Conservation (phyloP, 2,329 filamentous ascomycete species). For the Celoporthe dispersa region DNA sequence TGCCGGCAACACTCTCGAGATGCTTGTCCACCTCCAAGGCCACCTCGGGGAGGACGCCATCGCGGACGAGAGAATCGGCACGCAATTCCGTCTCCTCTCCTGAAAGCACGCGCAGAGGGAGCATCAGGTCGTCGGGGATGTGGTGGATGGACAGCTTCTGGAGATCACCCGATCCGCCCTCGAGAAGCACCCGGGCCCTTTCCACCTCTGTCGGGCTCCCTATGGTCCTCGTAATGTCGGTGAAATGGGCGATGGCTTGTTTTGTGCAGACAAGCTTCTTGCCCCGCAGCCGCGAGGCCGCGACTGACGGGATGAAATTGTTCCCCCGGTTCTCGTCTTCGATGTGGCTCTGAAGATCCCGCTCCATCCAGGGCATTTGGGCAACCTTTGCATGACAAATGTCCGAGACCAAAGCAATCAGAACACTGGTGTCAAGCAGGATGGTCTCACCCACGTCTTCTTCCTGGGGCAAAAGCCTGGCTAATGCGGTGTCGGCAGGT, state of each 20-base stretch:
- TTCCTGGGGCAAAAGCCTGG: conserved; percentile 30
- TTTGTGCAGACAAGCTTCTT: conserved; percentile 67
- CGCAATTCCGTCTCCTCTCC: neutral
- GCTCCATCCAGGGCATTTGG: conserved; percentile 51
- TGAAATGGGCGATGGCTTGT: conserved; percentile 68
- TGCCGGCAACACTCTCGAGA: conserved; percentile 17
- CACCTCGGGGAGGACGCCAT: conserved; percentile 17
- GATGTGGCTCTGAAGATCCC: conserved; percentile 66
- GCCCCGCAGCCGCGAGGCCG: conserved; percentile 65
- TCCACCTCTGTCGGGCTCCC: conserved; percentile 64
- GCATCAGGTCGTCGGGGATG: conserved; percentile 20
- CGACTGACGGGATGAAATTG: conserved; percentile 53
- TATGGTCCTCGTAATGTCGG: conserved; percentile 67
- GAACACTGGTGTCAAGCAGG: conserved; percentile 70
- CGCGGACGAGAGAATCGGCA: conserved; percentile 9
- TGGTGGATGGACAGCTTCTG: conserved; percentile 23
- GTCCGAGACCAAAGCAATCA: conserved; percentile 75
- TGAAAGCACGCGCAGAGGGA: conserved; percentile 22
- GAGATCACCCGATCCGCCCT: conserved; percentile 2
- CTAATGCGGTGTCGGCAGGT: conserved; percentile 31
- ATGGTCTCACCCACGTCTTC: conserved; percentile 41
- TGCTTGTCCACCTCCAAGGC: conserved; percentile 24
- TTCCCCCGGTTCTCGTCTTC: conserved; percentile 66
- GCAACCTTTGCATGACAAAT: conserved; percentile 61
- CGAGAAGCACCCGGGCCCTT: conserved; percentile 63